Percentiles rank a stretch among this genome's conserved stretches.
Conservation (phyloP, 768 basidiomycete genomes). For the Termitomyces sp. region DNA sequence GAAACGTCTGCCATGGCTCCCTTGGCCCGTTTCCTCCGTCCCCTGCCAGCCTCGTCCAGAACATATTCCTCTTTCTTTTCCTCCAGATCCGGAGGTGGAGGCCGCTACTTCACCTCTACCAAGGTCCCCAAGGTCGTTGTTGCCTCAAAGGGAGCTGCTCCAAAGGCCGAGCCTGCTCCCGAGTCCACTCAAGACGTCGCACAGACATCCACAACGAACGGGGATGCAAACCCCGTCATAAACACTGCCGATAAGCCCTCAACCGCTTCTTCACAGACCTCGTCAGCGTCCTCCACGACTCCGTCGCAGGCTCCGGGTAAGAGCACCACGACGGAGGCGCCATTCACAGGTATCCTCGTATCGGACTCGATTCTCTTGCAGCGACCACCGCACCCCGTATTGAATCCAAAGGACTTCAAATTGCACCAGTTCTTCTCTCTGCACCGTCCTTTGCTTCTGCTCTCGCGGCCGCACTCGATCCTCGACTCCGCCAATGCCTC, state of each 20-base stretch:
- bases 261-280: neutral
- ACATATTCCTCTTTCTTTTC: constrained; percentile 78
- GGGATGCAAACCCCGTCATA: neutral
- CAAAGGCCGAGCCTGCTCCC: constrained; percentile 22
- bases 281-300: constrained; percentile 3
- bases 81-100: constrained; percentile 60
- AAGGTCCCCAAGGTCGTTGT: constrained; percentile 55
- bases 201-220: constrained; percentile 8
- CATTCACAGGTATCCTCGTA: neutral
- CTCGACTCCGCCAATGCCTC: constrained; percentile 30
- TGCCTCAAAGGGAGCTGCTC: constrained; percentile 19
- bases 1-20: constrained; percentile 37
- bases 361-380: constrained; percentile 3
- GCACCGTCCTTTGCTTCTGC: constrained; percentile 70
- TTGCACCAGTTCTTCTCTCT: constrained; percentile 83
- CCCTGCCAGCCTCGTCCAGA: constrained; percentile 43
- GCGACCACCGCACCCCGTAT: constrained; percentile 39
- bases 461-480: constrained; percentile 53
- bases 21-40: constrained; percentile 42
- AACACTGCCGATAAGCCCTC: constrained; percentile 9
- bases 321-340: neutral
- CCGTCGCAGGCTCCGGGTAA: constrained; percentile 11
- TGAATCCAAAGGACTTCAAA: constrained; percentile 66
- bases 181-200: constrained; percentile 15
- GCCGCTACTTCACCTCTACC: constrained; percentile 69